Evolutionary conservation across 2,329 filamentous ascomycete species (phyloP), one percentile per base, ranked within the genome.

Genomic region (Didymella arachidicola): DNA sequence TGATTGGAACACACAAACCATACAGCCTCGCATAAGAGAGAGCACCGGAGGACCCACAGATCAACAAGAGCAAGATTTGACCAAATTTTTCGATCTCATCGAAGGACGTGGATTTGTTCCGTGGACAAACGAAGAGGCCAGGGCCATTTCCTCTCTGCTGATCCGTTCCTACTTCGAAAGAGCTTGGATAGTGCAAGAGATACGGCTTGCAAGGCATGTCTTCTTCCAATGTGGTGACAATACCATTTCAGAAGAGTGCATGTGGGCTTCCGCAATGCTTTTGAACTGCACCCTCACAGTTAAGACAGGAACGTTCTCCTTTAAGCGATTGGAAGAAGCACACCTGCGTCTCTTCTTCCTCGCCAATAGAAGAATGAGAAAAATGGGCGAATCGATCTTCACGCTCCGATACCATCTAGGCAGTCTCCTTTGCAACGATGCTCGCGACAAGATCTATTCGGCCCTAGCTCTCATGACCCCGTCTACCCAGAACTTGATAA

Each of bases 371-470:
- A 38, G 34, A 16, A 38, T 18, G 34, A 22, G 18, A 41, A 18
- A 19, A 41, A 11, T 8, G 12, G 5, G 38, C 14, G 14, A 38
- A 7, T 41, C 19, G 1, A 14, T 41, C 38, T 19, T 41, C 18
- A 7, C 19, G 10, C 38, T 41, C 7, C 19, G 38, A 4, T 18
- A 10, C 6, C 14, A 41, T 7, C 12, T 19, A 18, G 38, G 38
- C n/a, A 19, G 38, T 2, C 19, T 19, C 1, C 14, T 41, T 10
- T 51, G 48, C 19, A 27, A 18, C 5, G 48, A 43, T 34, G 27
- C 48, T 32, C 38, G 38, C 7, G 48, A 51, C 19, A 51, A 34
- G 14, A 43, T 51, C 1, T 51, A 43, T 18, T 29, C 48, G 2
- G 11, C 19, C 4, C 10, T 30, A n/a, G 19, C 39, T 11, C 18